Conservation (phyloP, 148 eudicot genomes). For the Chenopodium quinoa region DNA sequence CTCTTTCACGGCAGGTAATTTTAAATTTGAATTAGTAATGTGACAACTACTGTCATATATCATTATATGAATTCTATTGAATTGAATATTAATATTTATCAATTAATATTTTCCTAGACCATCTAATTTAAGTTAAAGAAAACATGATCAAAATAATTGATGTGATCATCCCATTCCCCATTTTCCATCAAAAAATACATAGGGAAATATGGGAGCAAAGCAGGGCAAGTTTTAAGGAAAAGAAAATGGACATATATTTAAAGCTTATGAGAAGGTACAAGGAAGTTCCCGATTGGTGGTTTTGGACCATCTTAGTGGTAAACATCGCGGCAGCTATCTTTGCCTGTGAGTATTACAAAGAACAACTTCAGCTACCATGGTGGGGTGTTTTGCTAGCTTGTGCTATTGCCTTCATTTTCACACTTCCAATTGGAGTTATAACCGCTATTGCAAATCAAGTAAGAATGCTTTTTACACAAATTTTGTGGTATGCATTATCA, state of each 20-base stretch:
- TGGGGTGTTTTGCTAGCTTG: constrained; percentile 99
- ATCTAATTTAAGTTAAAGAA: too few relatives aligned
- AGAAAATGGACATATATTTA: constrained; percentile 79
- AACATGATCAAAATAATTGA: neutral
- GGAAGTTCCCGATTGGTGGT: constrained; percentile 98
- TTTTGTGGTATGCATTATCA: neutral
- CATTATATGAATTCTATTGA: neutral
- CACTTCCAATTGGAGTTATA: constrained; percentile 91
- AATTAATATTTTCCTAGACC: too few relatives aligned
- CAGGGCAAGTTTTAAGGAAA: constrained; percentile 75
- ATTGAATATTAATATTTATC: too few relatives aligned
- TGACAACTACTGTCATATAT: neutral
- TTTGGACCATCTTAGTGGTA: constrained; percentile 73
- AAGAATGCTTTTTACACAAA: neutral
- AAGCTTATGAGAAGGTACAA: constrained; percentile 82
- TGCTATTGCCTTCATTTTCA: constrained; percentile 79
- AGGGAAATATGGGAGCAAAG: constrained; percentile 98
- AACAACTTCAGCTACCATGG: constrained; percentile 97
- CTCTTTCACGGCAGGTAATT: constrained; percentile 92
- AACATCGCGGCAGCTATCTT: constrained; percentile 64
- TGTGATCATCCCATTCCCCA: neutral
- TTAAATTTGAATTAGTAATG: neutral
- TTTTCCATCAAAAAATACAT: neutral
- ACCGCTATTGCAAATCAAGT: constrained; percentile 98
- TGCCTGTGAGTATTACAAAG: constrained; percentile 90